A percentile compares a stretch with the other conserved stretches of the same genome.
Conservation (phyloP, 1,284 basidiomycete species). For the Rhodotorula sp. region DNA sequence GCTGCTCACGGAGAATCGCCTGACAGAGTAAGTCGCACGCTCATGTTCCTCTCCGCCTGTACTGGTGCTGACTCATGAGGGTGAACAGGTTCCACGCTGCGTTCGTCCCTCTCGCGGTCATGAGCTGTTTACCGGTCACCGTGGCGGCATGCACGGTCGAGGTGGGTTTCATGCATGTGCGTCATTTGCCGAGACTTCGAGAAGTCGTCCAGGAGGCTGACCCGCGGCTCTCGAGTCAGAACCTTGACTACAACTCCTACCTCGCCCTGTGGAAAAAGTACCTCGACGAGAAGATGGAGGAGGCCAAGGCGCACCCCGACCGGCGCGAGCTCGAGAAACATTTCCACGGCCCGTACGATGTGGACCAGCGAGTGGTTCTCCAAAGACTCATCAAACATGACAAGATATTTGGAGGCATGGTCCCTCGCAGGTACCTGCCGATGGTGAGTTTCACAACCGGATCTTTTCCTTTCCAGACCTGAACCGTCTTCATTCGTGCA, state of each 20-base stretch:
- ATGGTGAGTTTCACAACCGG: neutral
- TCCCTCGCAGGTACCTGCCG: neutral
- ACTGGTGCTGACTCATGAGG: no score
- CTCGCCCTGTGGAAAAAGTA: neutral
- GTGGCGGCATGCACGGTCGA: constrained; percentile 15
- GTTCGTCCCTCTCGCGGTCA: constrained; percentile 19
- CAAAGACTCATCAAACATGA: neutral
- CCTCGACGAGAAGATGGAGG: neutral
- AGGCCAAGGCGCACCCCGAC: neutral
- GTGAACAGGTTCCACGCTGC: constrained; percentile 12
- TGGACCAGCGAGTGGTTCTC: neutral
- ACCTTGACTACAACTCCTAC: neutral
- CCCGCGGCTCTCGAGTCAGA: neutral
- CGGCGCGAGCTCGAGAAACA: neutral
- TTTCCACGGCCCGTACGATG: neutral
- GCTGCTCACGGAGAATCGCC: neutral
- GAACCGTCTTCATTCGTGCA: neutral
- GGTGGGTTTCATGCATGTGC: constrained; percentile 1
- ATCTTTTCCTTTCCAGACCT: neutral
- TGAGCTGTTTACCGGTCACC: constrained; percentile 8
- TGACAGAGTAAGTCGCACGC: neutral
- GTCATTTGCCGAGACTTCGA: neutral
- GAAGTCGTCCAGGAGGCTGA: neutral
- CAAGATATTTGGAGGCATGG: neutral
- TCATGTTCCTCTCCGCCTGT: no score